phyloP scores from a whole-genome alignment of 768 basidiomycete species.

The Ramaria sp. region DNA sequence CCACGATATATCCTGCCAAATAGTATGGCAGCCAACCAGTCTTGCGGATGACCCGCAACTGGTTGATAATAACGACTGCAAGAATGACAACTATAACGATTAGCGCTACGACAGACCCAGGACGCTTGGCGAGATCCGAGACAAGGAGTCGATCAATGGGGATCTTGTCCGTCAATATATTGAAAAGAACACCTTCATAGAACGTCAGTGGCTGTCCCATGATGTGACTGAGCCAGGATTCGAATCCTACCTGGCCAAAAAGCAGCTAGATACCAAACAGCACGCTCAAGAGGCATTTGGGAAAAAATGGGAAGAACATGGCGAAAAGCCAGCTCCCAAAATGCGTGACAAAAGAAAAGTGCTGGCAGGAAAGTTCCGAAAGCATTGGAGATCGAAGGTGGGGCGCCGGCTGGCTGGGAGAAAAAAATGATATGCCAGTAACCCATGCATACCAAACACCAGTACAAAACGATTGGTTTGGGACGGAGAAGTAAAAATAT shows the following conservation, averaged over 20 bases:
- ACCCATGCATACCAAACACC: slow-evolving; percentile 73
- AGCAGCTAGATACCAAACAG: slow-evolving; percentile 62
- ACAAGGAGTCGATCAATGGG: slow-evolving; percentile 70
- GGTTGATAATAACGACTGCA: slow-evolving; percentile 53
- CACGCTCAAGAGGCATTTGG: slow-evolving; percentile 59
- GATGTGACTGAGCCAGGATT: background rate
- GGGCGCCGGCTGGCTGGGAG: slow-evolving; percentile 55
- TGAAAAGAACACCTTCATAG: slow-evolving; percentile 48
- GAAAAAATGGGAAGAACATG: slow-evolving; percentile 64
- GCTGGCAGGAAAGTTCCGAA: slow-evolving; percentile 71
- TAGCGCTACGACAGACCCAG: slow-evolving; percentile 58
- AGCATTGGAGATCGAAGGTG: slow-evolving; percentile 60
- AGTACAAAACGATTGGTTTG: slow-evolving; percentile 54
- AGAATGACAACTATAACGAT: slow-evolving; percentile 59
- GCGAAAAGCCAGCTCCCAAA: slow-evolving; percentile 70
- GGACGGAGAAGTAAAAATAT: slow-evolving; percentile 69
- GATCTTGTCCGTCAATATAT: slow-evolving; percentile 59
- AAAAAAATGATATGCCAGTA: slow-evolving; percentile 81
- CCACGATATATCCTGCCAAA: slow-evolving; percentile 58
- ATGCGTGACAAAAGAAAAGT: slow-evolving; percentile 67
- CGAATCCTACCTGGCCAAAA: slow-evolving; percentile 46
- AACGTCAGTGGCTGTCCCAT: background rate
- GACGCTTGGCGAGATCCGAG: slow-evolving; percentile 51
- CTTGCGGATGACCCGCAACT: slow-evolving; percentile 72
- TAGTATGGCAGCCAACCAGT: slow-evolving; percentile 79